These are phyloP conservation scores for Hymenoscyphus albidus DNA, from an alignment of 2,329 filamentous ascomycete genomes.

Conservation along the genomic window DNA sequence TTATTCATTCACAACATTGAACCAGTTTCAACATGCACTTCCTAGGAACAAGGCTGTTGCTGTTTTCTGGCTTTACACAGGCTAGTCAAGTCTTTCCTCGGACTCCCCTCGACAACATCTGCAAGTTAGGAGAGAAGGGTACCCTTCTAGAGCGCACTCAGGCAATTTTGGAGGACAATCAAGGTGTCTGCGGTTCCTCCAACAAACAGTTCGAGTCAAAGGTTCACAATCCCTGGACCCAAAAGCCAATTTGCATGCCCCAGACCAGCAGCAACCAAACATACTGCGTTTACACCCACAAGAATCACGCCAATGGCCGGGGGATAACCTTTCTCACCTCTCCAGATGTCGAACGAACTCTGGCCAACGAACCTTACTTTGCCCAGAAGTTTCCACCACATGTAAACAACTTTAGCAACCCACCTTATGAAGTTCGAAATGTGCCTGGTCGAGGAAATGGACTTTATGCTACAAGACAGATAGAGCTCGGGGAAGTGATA, in stretches of 20 bases:
- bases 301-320: background rate
- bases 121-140: background rate
- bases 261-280: background rate
- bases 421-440: background rate
- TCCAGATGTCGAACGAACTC: background rate
- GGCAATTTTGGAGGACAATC: background rate
- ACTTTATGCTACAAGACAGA: background rate
- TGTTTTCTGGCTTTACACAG: background rate
- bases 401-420: background rate
- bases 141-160: background rate
- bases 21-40: background rate
- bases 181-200: background rate
- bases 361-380: background rate
- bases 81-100: background rate
- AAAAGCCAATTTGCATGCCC: background rate
- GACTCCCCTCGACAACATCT: background rate
- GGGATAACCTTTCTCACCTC: background rate
- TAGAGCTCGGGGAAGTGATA: background rate
- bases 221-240: background rate
- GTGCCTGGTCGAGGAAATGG: background rate
- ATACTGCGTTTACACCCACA: background rate
- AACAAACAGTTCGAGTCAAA: background rate
- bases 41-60: background rate
- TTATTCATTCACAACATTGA: background rate
- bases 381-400: background rate